These are phyloP conservation scores for Nepenthes mirabilis DNA, from an alignment of 148 eudicot species.

Conservation along the genomic window DNA sequence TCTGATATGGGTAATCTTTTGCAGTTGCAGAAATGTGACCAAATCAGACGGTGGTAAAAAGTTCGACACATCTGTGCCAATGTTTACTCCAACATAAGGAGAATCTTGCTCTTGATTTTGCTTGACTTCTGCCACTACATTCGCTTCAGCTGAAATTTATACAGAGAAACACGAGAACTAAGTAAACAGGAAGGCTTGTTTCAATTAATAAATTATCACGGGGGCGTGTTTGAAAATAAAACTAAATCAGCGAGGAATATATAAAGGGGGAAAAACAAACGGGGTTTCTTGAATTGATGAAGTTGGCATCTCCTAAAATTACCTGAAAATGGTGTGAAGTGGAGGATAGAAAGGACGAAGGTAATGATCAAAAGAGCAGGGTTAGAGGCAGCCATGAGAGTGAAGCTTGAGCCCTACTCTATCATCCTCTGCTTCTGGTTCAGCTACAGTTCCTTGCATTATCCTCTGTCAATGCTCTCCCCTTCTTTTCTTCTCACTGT, in stretches of 20 bases:
- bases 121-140: slow-evolving; percentile 33
- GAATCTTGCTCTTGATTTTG: slow-evolving; percentile 27
- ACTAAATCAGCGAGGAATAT: no score
- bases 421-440: slow-evolving; percentile 34
- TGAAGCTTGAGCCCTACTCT: slow-evolving; percentile 26
- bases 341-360: slow-evolving; percentile 18
- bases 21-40: slow-evolving; percentile 49
- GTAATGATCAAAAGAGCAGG: slow-evolving; percentile 7
- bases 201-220: background rate
- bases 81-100: slow-evolving; percentile 78
- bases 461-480: slow-evolving; percentile 1
- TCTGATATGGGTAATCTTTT: slow-evolving; percentile 67
- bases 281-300: background rate
- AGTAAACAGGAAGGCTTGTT: background rate
- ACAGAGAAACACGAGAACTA: background rate
- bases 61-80: slow-evolving; percentile 68
- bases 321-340: slow-evolving; percentile 22
- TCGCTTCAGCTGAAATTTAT: slow-evolving; percentile 17
- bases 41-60: slow-evolving; percentile 44
- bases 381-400: slow-evolving; percentile 51
- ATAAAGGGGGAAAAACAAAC: background rate
- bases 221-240: background rate
- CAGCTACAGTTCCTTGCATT: slow-evolving; percentile 25
- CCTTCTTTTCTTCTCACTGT: slow-evolving; percentile 1
- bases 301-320: slow-evolving; percentile 12